Evolutionary conservation across 2,329 filamentous ascomycete species (phyloP), one percentile per base, ranked within the genome.

Genomic region (Dactylella cylindrospora): DNA sequence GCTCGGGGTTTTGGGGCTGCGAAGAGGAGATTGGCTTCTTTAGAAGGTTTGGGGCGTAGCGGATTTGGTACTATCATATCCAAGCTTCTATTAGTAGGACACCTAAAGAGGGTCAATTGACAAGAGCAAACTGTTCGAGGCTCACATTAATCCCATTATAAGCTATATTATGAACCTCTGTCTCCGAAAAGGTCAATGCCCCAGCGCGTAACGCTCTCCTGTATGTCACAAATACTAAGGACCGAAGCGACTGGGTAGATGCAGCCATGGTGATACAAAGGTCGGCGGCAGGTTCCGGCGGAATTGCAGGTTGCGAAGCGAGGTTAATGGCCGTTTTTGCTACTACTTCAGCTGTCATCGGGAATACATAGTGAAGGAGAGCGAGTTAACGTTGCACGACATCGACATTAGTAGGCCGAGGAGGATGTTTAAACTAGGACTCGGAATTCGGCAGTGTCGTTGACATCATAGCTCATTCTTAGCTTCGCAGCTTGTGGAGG

Each of bases 91-190:
- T 29, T 8, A 25, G 38, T 28, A 20, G 19, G 33, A 10, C 17
- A 12, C 13, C 7, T 22, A 22, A 20, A 35, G 17, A 13, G 3
- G 9, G 12, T 47, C 43, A 19, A 26, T 3, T 20, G 33, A 39
- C 19, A n/a, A 26, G 13, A 23, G n/a, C 5, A 7, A 22, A 38
- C 20, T 17, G 7, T 8, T n/a, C 3, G 5, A 19, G 5, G 19
- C 39, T 26, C 46, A 62, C 57, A 28, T 62, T 62, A 23, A 62
- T 62, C 31, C 49, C 57, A 28, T 62, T 39, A 44, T 62, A 44
- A 13, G 49, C 26, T 8, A 62, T 28, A 22, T 49, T 54, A 26
- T 62, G 44, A 8, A 40, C 43, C 25, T 62, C 57, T n/a, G 49
- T 62, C 20, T 62, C 57, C 23, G 57, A 44, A 20, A 62, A 62